These are phyloP conservation scores for Vinca minor DNA, from an alignment of 257 asterid species.

Conservation along the genomic window DNA sequence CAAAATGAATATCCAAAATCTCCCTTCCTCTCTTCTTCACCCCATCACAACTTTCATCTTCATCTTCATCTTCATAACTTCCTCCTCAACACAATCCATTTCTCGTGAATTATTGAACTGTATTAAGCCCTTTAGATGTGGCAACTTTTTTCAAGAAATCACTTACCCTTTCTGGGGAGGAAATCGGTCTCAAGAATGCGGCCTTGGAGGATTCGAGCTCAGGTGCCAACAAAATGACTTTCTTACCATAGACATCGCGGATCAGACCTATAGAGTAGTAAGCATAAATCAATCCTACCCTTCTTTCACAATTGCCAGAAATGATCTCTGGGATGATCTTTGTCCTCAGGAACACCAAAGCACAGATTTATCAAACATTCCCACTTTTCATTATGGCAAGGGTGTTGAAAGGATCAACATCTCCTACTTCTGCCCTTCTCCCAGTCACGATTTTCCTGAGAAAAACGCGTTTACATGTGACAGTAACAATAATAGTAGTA, in stretches of 20 bases:
- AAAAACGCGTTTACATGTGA: slow-evolving; percentile 5
- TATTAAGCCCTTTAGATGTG: not conserved
- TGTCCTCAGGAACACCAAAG: slow-evolving; percentile 11
- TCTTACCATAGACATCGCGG: slow-evolving; percentile 5
- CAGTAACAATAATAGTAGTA: not conserved
- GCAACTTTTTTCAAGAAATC: not conserved
- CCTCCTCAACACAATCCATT: not conserved
- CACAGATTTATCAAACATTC: not conserved
- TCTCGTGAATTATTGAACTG: not conserved
- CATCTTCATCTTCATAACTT: slow-evolving; percentile 3
- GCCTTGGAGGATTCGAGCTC: slow-evolving; percentile 33
- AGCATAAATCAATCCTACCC: not conserved
- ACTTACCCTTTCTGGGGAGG: slow-evolving; percentile 5
- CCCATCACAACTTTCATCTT: not conserved
- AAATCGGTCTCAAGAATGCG: slow-evolving; percentile 26
- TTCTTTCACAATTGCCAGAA: slow-evolving; percentile 2
- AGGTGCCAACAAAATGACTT: slow-evolving; percentile 18
- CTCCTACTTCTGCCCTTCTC: slow-evolving; percentile 10
- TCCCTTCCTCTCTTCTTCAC: not conserved
- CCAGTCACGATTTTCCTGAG: not conserved
- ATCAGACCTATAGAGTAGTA: not conserved
- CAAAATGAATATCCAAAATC: not conserved
- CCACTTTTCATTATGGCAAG: not conserved
- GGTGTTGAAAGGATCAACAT: not conserved
- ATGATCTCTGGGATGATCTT: not conserved